Evolutionary conservation across 2,329 filamentous ascomycete genomes (phyloP).

Genomic region (Fusarium neocosmosporiellum): DNA sequence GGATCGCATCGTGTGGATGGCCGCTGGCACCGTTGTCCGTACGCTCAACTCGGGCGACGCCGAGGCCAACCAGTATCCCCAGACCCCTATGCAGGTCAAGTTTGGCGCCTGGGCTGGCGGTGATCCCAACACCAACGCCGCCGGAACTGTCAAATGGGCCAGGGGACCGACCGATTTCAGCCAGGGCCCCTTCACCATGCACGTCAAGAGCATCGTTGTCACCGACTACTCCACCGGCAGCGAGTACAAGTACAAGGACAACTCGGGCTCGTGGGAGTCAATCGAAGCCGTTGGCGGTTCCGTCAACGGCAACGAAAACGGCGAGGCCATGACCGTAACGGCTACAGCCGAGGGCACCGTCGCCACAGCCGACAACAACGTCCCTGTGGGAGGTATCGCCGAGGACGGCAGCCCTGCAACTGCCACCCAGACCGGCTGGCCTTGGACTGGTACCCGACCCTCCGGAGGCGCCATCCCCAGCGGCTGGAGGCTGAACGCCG

Average conservation of each 20-base stretch:
- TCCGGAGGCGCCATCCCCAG: constrained; percentile 72
- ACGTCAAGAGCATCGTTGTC: constrained; percentile 78
- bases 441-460: constrained; percentile 70
- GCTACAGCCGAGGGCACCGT: constrained; percentile 71
- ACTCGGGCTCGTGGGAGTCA: constrained; percentile 81
- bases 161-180: constrained; percentile 86
- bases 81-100: constrained; percentile 95
- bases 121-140: constrained; percentile 76
- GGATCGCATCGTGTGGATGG: constrained; percentile 86
- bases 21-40: constrained; percentile 81
- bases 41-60: constrained; percentile 78
- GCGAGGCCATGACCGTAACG: constrained; percentile 62
- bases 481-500: constrained; percentile 83
- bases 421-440: constrained; percentile 71
- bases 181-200: constrained; percentile 87
- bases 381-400: constrained; percentile 78
- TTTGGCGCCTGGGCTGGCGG: constrained; percentile 94
- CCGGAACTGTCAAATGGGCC: constrained; percentile 91
- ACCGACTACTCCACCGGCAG: constrained; percentile 94
- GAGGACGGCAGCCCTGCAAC: constrained; percentile 64
- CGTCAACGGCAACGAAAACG: constrained; percentile 75
- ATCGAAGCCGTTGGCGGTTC: constrained; percentile 84
- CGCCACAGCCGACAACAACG: constrained; percentile 71
- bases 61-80: constrained; percentile 82
- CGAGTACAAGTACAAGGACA: constrained; percentile 84